A percentile compares a stretch with the other conserved stretches of the same genome.
phyloP scores from a whole-genome alignment of 306 rosid species.

The Macrotyloma uniflorum region DNA sequence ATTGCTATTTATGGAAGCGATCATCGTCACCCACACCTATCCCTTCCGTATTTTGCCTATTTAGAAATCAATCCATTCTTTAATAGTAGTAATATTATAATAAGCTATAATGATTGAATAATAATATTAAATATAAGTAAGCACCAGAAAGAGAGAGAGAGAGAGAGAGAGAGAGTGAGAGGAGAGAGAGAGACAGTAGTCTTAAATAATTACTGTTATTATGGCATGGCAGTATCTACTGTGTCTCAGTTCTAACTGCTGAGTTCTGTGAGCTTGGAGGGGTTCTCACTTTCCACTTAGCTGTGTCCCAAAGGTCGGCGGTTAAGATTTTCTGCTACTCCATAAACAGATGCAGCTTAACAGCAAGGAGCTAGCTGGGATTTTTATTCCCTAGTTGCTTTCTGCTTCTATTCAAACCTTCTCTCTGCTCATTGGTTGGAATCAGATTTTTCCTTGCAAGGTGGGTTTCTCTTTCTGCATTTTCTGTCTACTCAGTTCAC shows the following conservation, averaged over 20 bases:
- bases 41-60: not conserved
- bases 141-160: not conserved
- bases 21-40: not conserved
- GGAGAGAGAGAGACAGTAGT: too few relatives aligned
- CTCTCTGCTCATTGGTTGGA: conserved; percentile 33
- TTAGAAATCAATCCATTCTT: not conserved
- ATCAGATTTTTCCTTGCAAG: conserved; percentile 36
- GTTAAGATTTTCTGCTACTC: conserved; percentile 38
- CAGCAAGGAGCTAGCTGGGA: conserved; percentile 13
- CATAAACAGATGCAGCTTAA: conserved; percentile 24
- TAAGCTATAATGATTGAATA: not conserved
- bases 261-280: not conserved
- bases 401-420: conserved; percentile 16
- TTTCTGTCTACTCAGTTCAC: conserved; percentile 4
- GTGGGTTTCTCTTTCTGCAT: conserved; percentile 38
- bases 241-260: not conserved
- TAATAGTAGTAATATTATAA: not conserved
- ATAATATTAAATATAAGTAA: not conserved
- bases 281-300: not conserved
- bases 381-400: conserved; percentile 14
- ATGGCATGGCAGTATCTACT: not conserved
- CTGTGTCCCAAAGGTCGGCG: conserved; percentile 27
- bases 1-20: not conserved
- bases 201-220: not conserved
- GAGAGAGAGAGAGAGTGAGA: not conserved